Percentiles rank a stretch among this genome's conserved stretches.
phyloP scores from a whole-genome alignment of 305 asterid species.

The Fraxinus albicans region DNA sequence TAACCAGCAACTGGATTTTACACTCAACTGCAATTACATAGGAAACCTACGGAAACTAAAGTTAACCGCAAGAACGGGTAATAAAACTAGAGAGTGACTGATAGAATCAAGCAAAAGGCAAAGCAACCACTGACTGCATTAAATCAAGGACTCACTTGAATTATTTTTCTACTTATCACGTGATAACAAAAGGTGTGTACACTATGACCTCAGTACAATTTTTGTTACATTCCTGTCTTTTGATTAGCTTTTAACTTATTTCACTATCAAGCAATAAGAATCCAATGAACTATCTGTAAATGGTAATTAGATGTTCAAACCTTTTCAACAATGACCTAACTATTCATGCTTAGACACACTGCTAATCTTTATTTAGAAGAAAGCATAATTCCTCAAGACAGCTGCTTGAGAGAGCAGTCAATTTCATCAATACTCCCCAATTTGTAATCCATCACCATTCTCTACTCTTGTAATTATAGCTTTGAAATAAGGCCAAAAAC shows the following conservation, averaged over 20 bases:
- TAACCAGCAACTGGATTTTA: background rate
- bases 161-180: background rate
- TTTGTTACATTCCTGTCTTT: background rate
- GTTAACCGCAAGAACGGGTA: background rate
- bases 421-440: background rate
- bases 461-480: background rate
- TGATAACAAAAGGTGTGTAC: background rate
- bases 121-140: background rate
- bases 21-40: background rate
- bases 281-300: background rate
- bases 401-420: background rate
- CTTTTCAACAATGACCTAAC: background rate
- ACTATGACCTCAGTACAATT: background rate
- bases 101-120: background rate
- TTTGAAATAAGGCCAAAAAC: background rate
- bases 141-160: background rate
- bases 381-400: background rate
- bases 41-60: constrained; percentile 1
- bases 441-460: background rate
- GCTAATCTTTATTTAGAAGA: background rate
- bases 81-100: background rate
- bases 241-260: background rate
- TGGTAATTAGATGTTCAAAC: background rate
- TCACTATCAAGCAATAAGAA: background rate
- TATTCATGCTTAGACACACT: background rate